phyloP scores from a whole-genome alignment of 345 rosid species.

The Nephelium lappaceum region DNA sequence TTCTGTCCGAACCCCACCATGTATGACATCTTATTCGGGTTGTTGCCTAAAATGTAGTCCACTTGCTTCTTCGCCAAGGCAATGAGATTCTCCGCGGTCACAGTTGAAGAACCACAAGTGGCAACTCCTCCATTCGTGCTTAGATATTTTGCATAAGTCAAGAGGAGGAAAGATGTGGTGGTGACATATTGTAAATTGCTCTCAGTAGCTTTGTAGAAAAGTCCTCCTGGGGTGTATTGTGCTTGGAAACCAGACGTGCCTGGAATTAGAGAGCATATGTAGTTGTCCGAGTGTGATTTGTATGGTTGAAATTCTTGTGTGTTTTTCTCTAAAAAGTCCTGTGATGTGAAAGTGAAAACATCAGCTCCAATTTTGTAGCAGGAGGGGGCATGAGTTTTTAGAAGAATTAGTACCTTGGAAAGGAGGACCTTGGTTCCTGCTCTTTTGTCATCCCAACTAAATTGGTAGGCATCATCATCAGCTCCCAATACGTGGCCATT shows the following conservation, averaged over 20 bases:
- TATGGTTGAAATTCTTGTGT: conserved; percentile 49
- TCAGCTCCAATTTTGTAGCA: background rate
- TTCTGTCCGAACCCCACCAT: conserved; percentile 87
- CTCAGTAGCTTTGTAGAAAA: conserved; percentile 59
- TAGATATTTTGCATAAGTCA: conserved; percentile 68
- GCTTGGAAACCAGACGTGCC: conserved; percentile 62
- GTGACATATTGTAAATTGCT: conserved; percentile 81
- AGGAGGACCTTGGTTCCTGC: conserved; percentile 72
- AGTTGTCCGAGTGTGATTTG: conserved; percentile 74
- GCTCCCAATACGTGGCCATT: conserved; percentile 70
- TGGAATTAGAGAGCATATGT: conserved; percentile 65
- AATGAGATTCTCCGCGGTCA: conserved; percentile 42
- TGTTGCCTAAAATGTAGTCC: conserved; percentile 84
- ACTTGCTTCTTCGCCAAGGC: conserved; percentile 70
- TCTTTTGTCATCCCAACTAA: conserved; percentile 82
- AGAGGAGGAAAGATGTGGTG: conserved; percentile 55
- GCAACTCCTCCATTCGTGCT: conserved; percentile 41
- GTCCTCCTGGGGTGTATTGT: conserved; percentile 74
- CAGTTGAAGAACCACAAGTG: conserved; percentile 43
- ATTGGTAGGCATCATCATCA: conserved; percentile 59
- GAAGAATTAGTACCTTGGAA: conserved; percentile 43
- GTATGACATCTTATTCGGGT: conserved; percentile 78
- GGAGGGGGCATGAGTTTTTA: background rate
- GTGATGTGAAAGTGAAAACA: conserved; percentile 1
- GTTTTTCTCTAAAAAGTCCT: conserved; percentile 59